Base-by-base conservation (phyloP, 2,329 filamentous ascomycete genomes). In the Bertia moriformis region DNA sequence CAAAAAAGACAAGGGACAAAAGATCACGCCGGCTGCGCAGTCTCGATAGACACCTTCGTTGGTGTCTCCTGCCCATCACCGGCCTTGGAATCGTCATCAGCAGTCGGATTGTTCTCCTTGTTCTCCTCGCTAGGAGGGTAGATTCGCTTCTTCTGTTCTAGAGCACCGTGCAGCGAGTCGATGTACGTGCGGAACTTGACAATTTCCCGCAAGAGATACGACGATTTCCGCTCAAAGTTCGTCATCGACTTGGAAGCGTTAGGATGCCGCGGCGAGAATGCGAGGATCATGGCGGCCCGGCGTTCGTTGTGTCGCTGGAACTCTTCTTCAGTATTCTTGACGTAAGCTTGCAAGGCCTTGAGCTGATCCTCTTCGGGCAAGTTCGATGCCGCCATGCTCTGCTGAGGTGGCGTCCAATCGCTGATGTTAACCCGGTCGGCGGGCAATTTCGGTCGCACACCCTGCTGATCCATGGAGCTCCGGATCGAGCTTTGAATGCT, bases 101-200 rank as follows among this genome's bases (percentile, higher is more conserved):
- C n/a, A n/a, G n/a, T n/a, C n/a, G n/a, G n/a, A n/a, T n/a, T n/a
- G n/a, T n/a, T n/a, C n/a, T n/a, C n/a, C n/a, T n/a, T n/a, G n/a
- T 29, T n/a, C n/a, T 29, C 24, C n/a, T 29, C 24, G 24, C 24
- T 10, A 29, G 24, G 7, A 14, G 57, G 54, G 47, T 86, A 82
- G 32, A 95, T 78, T 52, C 78, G 79, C 36, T 73, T 69, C 54
- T 83, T 87, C 40, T 76, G 69, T 20, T 55, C 61, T 48, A 83
- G 74, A 0, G 88, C 88, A 27, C 74, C 72, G 42, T 77, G 69
- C 38, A 98, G 63, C 22, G 77, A 79, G 56, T 96, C 91, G 48
- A 95, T 88, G 52, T 96, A 98, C 0, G 88, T 96, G 43, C 82
- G 71, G 62, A 94, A 96, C 59, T 96, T 96, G 58, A 96, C 87